A percentile compares a stretch with the other conserved stretches of the same genome.
These are phyloP conservation scores for Fomitopsis betulina DNA, from an alignment of 1,284 basidiomycete genomes.

Conservation along the genomic window DNA sequence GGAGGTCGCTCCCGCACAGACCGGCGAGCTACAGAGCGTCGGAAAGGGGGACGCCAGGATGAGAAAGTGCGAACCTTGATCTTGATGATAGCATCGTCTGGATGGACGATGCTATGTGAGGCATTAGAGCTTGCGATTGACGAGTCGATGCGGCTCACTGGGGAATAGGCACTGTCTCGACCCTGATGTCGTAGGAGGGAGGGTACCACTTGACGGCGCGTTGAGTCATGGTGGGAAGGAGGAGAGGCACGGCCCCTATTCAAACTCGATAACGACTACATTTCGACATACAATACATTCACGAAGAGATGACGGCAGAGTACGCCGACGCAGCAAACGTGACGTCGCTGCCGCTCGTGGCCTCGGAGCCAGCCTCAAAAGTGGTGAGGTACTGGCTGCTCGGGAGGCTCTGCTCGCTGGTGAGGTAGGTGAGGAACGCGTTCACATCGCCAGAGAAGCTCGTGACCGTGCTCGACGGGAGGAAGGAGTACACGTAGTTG, in stretches of 20 bases:
- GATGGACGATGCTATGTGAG: slow-evolving; percentile 50
- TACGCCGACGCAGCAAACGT: slow-evolving; percentile 40
- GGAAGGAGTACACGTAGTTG: slow-evolving; percentile 63
- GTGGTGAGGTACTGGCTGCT: slow-evolving; percentile 48
- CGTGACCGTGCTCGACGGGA: slow-evolving; percentile 40
- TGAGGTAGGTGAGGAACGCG: slow-evolving; percentile 57
- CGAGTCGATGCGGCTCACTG: slow-evolving; percentile 31
- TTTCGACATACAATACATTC: not conserved
- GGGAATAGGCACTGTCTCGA: slow-evolving; percentile 55
- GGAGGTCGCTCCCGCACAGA: slow-evolving; percentile 81
- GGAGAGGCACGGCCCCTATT: too few relatives aligned
- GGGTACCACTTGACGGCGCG: slow-evolving; percentile 59
- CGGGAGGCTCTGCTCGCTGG: slow-evolving; percentile 38
- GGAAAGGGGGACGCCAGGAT: not conserved
- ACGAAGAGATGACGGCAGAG: not conserved
- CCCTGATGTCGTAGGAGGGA: slow-evolving; percentile 62
- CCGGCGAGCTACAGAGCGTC: slow-evolving; percentile 52
- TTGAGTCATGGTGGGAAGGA: too few relatives aligned
- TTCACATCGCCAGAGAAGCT: slow-evolving; percentile 55
- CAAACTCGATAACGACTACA: too few relatives aligned
- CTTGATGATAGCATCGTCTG: slow-evolving; percentile 74
- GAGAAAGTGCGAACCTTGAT: slow-evolving; percentile 43
- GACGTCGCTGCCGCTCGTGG: slow-evolving; percentile 46
- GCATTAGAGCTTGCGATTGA: not conserved
- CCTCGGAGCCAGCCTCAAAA: slow-evolving; percentile 53